These are phyloP conservation scores for Zoysia japonica DNA, from an alignment of 176 grass and related monocot species.

Conservation along the genomic window DNA sequence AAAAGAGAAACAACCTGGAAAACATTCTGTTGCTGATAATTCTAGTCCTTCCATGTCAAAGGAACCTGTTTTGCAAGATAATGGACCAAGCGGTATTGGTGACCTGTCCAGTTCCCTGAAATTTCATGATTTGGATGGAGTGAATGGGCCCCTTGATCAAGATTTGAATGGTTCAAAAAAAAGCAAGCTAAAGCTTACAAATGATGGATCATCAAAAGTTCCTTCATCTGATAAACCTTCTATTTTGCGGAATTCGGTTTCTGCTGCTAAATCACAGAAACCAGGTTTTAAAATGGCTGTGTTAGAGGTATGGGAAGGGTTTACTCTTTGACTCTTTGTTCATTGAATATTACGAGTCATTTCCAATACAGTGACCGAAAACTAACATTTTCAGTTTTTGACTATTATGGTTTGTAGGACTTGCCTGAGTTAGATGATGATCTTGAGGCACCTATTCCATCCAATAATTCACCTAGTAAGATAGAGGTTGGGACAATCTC, in stretches of 20 bases:
- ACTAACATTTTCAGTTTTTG: not conserved
- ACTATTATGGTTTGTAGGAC: conserved; percentile 44
- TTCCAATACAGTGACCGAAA: not conserved
- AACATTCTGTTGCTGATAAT: conserved; percentile 18
- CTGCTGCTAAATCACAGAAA: conserved; percentile 1
- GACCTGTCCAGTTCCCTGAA: conserved; percentile 23
- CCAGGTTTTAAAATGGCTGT: conserved; percentile 65
- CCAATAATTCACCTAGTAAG: conserved; percentile 29
- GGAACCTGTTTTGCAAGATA: conserved; percentile 27
- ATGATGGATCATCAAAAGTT: conserved; percentile 44
- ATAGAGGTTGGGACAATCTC: conserved; percentile 30
- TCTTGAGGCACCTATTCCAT: conserved; percentile 5
- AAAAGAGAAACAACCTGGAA: conserved; percentile 47
- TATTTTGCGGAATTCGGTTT: conserved; percentile 34
- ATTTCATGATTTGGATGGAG: too few relatives aligned
- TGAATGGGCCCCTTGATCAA: not conserved
- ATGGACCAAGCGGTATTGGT: conserved; percentile 33
- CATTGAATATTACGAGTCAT: not conserved
- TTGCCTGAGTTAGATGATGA: conserved; percentile 55
- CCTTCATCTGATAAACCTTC: conserved; percentile 32
- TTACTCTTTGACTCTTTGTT: not conserved
- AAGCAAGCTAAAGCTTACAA: conserved; percentile 27
- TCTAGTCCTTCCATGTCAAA: conserved; percentile 31
- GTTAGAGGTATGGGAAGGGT: conserved; percentile 43
- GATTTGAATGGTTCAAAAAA: conserved; percentile 46